phyloP scores from a whole-genome alignment of 441 rosid genomes.

The Sinapis alba region DNA sequence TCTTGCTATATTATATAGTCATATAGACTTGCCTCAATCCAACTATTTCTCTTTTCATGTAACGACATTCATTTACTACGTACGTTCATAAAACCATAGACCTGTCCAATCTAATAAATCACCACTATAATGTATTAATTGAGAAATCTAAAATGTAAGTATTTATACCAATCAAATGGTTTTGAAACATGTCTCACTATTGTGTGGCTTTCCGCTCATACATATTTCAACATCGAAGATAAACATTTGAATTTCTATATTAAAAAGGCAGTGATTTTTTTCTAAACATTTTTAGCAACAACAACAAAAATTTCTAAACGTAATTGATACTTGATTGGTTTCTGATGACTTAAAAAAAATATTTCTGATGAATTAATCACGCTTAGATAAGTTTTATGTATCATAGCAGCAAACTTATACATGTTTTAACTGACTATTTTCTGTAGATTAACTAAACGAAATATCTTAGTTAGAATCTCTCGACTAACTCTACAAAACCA shows the following conservation, averaged over 20 bases:
- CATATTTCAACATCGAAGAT: not conserved
- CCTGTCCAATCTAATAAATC: constrained; percentile 36
- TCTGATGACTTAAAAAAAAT: not conserved
- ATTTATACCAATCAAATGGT: constrained; percentile 14
- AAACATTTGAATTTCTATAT: not conserved
- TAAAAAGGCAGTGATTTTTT: not conserved
- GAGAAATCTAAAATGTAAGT: not conserved
- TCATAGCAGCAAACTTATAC: not conserved
- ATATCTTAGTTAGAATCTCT: not conserved
- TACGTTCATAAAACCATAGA: constrained; percentile 39
- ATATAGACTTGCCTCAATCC: constrained; percentile 9
- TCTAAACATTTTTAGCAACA: not conserved
- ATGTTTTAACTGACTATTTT: not conserved
- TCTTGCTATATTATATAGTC: not conserved
- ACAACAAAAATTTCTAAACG: not conserved
- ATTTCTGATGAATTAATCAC: not conserved
- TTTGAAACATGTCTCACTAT: not conserved
- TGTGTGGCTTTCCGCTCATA: constrained; percentile 1
- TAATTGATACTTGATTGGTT: constrained; percentile 2
- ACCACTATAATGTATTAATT: constrained; percentile 19
- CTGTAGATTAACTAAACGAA: not conserved
- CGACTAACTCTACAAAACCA: not conserved
- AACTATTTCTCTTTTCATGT: constrained; percentile 33
- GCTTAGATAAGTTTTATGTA: not conserved
- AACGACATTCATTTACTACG: constrained; percentile 42